A percentile compares a stretch with the other conserved stretches of the same genome.
phyloP scores from a whole-genome alignment of 345 rosid species.

The Salix exigua region DNA sequence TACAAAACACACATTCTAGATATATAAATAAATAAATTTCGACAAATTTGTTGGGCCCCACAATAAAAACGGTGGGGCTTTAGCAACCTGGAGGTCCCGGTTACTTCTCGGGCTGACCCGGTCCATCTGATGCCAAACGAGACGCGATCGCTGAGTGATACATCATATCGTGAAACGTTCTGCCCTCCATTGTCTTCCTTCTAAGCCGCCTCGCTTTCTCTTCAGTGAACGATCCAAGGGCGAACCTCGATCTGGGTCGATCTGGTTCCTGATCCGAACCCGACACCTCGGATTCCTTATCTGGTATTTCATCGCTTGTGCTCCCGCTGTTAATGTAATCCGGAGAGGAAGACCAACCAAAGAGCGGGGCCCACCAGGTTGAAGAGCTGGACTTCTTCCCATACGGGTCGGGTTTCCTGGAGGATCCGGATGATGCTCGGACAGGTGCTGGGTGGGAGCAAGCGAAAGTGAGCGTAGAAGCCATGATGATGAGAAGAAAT shows the following conservation, averaged over 20 bases:
- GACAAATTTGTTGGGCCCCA: constrained; percentile 4
- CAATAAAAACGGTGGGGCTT: neutral
- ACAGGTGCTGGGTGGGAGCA: constrained; percentile 38
- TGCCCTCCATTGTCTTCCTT: constrained; percentile 42
- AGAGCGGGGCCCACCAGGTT: constrained; percentile 64
- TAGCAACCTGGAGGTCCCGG: constrained; percentile 12
- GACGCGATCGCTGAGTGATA: constrained; percentile 76
- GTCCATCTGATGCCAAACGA: constrained; percentile 56
- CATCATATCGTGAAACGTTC: constrained; percentile 64
- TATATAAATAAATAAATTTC: constrained; percentile 6
- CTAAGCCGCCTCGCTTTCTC: constrained; percentile 67
- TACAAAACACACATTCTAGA: neutral
- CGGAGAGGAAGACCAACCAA: constrained; percentile 61
- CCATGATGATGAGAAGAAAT: constrained; percentile 40
- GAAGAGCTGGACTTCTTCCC: constrained; percentile 24
- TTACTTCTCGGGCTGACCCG: constrained; percentile 27
- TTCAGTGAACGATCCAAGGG: constrained; percentile 54
- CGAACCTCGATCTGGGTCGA: constrained; percentile 27
- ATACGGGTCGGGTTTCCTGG: constrained; percentile 20
- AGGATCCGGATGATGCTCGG: constrained; percentile 36
- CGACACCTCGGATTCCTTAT: neutral
- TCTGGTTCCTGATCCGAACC: constrained; percentile 20
- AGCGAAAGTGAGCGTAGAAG: constrained; percentile 33
- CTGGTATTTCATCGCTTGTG: neutral
- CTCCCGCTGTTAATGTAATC: constrained; percentile 43